A percentile compares a stretch with the other conserved stretches of the same genome.
phyloP scores from a whole-genome alignment of 2,329 filamentous ascomycete species.

The Malbranchea zuffiana region DNA sequence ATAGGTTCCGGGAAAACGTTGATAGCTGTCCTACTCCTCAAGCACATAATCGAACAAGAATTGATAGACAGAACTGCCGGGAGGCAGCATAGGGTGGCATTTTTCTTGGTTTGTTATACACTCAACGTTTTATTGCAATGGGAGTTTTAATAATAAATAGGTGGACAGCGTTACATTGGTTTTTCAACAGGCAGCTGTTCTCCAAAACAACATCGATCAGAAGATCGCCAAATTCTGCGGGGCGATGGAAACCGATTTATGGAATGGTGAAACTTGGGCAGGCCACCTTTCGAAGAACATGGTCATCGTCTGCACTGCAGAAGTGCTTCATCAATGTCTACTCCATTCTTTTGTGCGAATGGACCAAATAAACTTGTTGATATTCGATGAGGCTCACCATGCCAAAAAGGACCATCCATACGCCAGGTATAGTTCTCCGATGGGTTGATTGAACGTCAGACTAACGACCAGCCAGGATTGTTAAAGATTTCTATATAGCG shows the following conservation, averaged over 20 bases:
- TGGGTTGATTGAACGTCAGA: not conserved
- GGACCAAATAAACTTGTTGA: conserved; percentile 71
- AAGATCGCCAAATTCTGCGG: conserved; percentile 66
- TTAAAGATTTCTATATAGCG: conserved; percentile 70
- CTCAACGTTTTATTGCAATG: not conserved
- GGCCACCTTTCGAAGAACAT: conserved; percentile 54
- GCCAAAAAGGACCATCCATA: conserved; percentile 91
- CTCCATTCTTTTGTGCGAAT: conserved; percentile 71
- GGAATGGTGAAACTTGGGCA: conserved; percentile 51
- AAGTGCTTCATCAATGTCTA: conserved; percentile 69
- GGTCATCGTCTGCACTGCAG: conserved; percentile 85
- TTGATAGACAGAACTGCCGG: conserved; percentile 56
- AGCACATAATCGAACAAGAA: conserved; percentile 65
- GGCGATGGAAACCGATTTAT: conserved; percentile 50
- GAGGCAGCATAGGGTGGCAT: conserved; percentile 54
- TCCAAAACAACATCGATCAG: conserved; percentile 70
- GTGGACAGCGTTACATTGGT: conserved; percentile 82
- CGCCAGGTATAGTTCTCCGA: conserved; percentile 42
- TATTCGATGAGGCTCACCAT: conserved; percentile 96
- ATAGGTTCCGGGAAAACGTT: conserved; percentile 83
- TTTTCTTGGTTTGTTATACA: conserved; percentile 59
- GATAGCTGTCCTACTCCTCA: conserved; percentile 80
- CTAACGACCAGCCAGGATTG: conserved; percentile 44
- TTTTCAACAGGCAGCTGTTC: conserved; percentile 75
- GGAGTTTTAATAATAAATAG: conserved; percentile 28